A percentile compares a stretch with the other conserved stretches of the same genome.
These are phyloP conservation scores for Elongisporangium senticosum DNA, from an alignment of 352 stramenopile species.

Conservation along the genomic window DNA sequence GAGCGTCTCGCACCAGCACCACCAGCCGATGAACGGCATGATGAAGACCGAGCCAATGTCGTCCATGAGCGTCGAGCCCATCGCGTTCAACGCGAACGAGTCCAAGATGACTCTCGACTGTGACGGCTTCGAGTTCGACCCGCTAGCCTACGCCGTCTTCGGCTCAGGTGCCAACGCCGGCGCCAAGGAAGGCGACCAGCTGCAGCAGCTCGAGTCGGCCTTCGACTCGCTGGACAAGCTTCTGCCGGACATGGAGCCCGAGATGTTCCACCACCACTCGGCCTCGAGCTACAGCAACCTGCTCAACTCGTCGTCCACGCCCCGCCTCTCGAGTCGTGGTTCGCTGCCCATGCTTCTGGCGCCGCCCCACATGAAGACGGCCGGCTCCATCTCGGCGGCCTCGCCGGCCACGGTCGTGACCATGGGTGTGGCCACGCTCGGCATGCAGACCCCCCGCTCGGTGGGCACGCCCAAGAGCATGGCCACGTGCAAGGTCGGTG, in stretches of 20 bases:
- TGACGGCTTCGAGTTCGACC: conserved; percentile 47
- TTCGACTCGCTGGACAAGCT: conserved; percentile 73
- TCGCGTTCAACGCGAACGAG: conserved; percentile 38
- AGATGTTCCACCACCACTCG: conserved; percentile 38
- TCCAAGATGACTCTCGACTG: conserved; percentile 34
- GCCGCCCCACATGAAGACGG: conserved; percentile 29
- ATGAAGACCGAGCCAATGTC: conserved; percentile 25
- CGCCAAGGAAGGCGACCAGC: conserved; percentile 31
- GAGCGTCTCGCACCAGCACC: conserved; percentile 56
- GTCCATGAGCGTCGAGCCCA: conserved; percentile 57
- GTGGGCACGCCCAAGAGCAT: conserved; percentile 42
- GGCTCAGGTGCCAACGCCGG: conserved; percentile 12
- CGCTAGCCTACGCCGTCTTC: conserved; percentile 60
- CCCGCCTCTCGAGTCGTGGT: conserved; percentile 23
- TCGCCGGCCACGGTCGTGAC: conserved; percentile 23
- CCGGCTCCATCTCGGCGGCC: conserved; percentile 9
- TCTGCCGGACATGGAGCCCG: conserved; percentile 56
- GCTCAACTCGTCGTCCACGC: conserved; percentile 26
- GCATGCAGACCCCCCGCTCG: conserved; percentile 12
- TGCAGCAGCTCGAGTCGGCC: conserved; percentile 65
- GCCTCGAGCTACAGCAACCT: conserved; percentile 11
- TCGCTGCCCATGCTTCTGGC: conserved; percentile 31
- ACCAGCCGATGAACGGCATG: conserved; percentile 12
- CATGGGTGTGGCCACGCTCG: conserved; percentile 16
- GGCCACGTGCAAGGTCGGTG: conserved; percentile 54